These are phyloP conservation scores for Clavulina sp. DNA, from an alignment of 768 basidiomycete species.

Conservation along the genomic window DNA sequence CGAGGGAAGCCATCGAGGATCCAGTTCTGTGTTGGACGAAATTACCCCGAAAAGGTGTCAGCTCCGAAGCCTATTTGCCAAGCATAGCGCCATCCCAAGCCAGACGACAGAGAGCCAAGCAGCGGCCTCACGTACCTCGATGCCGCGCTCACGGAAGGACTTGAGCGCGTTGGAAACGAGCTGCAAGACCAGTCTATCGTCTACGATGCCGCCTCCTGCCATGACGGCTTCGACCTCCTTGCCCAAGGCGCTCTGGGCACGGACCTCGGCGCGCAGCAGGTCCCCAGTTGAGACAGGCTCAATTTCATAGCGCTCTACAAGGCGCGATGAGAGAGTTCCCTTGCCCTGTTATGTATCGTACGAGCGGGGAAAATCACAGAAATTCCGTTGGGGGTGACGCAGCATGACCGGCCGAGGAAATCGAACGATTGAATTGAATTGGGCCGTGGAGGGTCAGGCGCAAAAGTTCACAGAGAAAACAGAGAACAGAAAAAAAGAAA, in stretches of 20 bases:
- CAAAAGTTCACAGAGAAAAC: too few species aligned
- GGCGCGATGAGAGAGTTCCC: constrained; percentile 60
- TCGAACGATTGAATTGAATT: too few species aligned
- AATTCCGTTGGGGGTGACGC: too few species aligned
- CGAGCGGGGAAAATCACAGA: too few species aligned
- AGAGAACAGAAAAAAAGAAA: too few species aligned
- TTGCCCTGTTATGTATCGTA: too few species aligned
- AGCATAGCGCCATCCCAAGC: too few species aligned
- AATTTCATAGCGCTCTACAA: constrained; percentile 69
- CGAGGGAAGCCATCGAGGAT: constrained; percentile 87
- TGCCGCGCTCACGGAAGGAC: constrained; percentile 43
- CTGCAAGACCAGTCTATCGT: constrained; percentile 64
- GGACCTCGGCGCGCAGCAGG: constrained; percentile 68
- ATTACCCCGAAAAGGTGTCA: too few species aligned
- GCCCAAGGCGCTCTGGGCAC: constrained; percentile 57
- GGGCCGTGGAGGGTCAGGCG: too few species aligned
- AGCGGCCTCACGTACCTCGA: background rate
- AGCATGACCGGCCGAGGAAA: too few species aligned
- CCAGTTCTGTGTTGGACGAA: constrained; percentile 61
- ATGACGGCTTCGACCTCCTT: constrained; percentile 60
- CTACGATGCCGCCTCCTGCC: constrained; percentile 55
- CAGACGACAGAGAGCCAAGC: too few species aligned
- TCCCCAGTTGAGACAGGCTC: constrained; percentile 69
- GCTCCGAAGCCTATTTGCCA: too few species aligned
- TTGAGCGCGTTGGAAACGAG: constrained; percentile 61